A percentile compares a stretch with the other conserved stretches of the same genome.
These are phyloP conservation scores for Dipodascus geniculatus DNA, from an alignment of 805 yeast genomes.

Conservation along the genomic window DNA sequence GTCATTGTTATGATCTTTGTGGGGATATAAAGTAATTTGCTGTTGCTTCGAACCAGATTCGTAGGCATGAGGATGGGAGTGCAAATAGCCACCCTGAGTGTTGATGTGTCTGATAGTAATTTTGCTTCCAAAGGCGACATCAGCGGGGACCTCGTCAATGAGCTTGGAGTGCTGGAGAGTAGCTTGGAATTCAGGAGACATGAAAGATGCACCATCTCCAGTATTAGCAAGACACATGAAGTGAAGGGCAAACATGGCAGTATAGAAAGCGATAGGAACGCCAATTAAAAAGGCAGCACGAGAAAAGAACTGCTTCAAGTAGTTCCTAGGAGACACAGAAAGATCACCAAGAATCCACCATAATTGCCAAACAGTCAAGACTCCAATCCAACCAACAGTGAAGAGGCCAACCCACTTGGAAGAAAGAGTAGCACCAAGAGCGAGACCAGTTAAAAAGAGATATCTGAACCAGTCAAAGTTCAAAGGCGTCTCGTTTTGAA, in stretches of 20 bases:
- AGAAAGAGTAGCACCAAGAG: slow-evolving; percentile 44
- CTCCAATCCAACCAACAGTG: slow-evolving; percentile 54
- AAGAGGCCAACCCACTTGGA: slow-evolving; percentile 63
- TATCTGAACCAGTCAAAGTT: slow-evolving; percentile 41
- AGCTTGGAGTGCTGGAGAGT: slow-evolving; percentile 35
- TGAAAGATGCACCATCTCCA: slow-evolving; percentile 49
- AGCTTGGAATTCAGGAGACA: slow-evolving; percentile 60
- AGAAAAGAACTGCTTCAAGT: slow-evolving; percentile 31
- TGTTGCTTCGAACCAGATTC: slow-evolving; percentile 60
- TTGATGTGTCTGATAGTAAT: slow-evolving; percentile 60
- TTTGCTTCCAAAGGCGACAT: slow-evolving; percentile 59
- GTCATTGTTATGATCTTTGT: slow-evolving; percentile 53
- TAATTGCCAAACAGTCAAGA: slow-evolving; percentile 36
- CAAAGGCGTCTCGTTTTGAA: slow-evolving; percentile 35
- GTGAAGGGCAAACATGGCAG: slow-evolving; percentile 46
- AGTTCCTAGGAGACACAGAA: slow-evolving; percentile 28
- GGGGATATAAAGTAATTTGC: slow-evolving; percentile 64
- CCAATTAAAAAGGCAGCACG: slow-evolving; percentile 34
- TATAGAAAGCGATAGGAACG: slow-evolving; percentile 49
- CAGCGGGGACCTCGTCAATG: slow-evolving; percentile 38
- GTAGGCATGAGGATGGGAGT: slow-evolving; percentile 59
- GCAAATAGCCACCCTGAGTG: slow-evolving; percentile 66
- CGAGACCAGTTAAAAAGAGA: slow-evolving; percentile 35
- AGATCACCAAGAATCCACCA: slow-evolving; percentile 70
- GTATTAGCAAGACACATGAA: slow-evolving; percentile 32